phyloP scores from a whole-genome alignment of 2,329 filamentous ascomycete species.

The Fusarium musae region DNA sequence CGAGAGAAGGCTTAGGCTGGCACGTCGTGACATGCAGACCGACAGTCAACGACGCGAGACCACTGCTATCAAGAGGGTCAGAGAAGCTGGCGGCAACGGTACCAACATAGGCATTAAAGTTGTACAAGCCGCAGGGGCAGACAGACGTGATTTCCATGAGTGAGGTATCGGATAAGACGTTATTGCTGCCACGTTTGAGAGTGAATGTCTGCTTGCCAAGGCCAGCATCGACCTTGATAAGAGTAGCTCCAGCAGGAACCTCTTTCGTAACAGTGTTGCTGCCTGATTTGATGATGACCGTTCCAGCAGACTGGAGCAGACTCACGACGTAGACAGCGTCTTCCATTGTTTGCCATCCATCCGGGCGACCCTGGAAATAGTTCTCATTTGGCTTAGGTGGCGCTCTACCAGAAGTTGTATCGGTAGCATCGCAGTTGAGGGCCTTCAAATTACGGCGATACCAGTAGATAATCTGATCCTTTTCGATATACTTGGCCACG shows the following conservation, averaged over 20 bases:
- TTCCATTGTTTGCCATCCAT: slow-evolving; percentile 60
- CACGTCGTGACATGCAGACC: slow-evolving; percentile 48
- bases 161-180: slow-evolving; percentile 58
- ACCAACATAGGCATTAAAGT: slow-evolving; percentile 67
- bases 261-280: slow-evolving; percentile 52
- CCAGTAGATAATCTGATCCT: slow-evolving; percentile 66
- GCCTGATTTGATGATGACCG: slow-evolving; percentile 58
- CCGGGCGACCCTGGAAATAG: slow-evolving; percentile 62
- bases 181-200: slow-evolving; percentile 54
- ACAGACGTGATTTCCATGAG: slow-evolving; percentile 60
- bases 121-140: slow-evolving; percentile 65
- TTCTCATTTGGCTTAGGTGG: slow-evolving; percentile 60
- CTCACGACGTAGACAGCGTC: slow-evolving; percentile 65
- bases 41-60: slow-evolving; percentile 43
- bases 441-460: slow-evolving; percentile 61
- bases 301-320: slow-evolving; percentile 58
- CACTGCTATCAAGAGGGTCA: slow-evolving; percentile 43
- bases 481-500: slow-evolving; percentile 55
- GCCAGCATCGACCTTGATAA: slow-evolving; percentile 58
- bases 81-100: slow-evolving; percentile 54
- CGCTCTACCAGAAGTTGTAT: slow-evolving; percentile 57
- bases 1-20: slow-evolving; percentile 47
- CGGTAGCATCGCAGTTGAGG: slow-evolving; percentile 62
- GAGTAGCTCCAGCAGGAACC: slow-evolving; percentile 42
- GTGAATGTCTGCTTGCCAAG: slow-evolving; percentile 56